These are phyloP conservation scores for Sherardia arvensis DNA, from an alignment of 257 asterid genomes.

Conservation along the genomic window DNA sequence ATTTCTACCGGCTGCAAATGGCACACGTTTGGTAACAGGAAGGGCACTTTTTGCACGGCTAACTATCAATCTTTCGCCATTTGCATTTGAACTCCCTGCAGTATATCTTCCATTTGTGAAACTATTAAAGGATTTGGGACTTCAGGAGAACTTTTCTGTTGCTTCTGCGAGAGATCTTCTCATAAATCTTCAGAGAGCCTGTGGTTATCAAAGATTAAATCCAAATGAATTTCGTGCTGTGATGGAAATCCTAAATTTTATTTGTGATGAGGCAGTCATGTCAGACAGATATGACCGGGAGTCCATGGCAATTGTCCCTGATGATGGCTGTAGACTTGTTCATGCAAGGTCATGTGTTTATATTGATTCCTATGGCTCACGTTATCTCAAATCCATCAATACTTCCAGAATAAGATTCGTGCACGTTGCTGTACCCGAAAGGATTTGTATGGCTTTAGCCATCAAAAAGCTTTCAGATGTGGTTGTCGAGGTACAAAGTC, in stretches of 20 bases:
- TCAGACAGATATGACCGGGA: constrained; percentile 49
- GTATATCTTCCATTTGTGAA: constrained; percentile 70
- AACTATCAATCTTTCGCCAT: constrained; percentile 82
- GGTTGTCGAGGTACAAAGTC: constrained; percentile 66
- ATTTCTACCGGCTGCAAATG: constrained; percentile 91
- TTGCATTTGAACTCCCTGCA: constrained; percentile 89
- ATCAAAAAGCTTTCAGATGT: constrained; percentile 80
- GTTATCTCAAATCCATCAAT: constrained; percentile 61
- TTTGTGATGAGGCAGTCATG: constrained; percentile 49
- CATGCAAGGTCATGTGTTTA: constrained; percentile 75
- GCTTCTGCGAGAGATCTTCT: constrained; percentile 76
- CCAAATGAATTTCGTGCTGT: constrained; percentile 95
- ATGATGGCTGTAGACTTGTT: constrained; percentile 89
- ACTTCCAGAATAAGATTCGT: constrained; percentile 77
- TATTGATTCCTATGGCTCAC: constrained; percentile 70
- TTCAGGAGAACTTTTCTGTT: constrained; percentile 65
- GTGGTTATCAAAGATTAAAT: constrained; percentile 87
- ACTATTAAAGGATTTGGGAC: constrained; percentile 75
- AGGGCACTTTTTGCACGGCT: constrained; percentile 81
- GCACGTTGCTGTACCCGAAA: constrained; percentile 68
- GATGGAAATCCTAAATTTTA: constrained; percentile 57
- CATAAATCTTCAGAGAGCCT: constrained; percentile 63
- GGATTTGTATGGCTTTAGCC: constrained; percentile 56
- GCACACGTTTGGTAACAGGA: constrained; percentile 87
- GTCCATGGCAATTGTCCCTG: constrained; percentile 78